phyloP scores from a whole-genome alignment of 2,329 filamentous ascomycete species.

The Arthrobotrys pseudoclavata region DNA sequence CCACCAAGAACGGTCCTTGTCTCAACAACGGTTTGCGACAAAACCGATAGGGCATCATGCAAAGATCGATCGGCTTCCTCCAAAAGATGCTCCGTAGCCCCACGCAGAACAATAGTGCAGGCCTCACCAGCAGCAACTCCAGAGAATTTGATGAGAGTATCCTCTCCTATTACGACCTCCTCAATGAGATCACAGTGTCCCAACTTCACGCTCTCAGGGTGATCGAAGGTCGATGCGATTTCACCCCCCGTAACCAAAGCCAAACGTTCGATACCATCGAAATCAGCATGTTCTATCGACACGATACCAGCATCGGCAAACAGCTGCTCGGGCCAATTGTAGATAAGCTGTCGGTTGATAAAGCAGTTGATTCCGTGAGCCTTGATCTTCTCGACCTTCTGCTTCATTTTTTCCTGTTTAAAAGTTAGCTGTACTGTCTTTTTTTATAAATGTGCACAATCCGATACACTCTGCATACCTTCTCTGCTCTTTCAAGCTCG shows the following conservation, averaged over 20 bases:
- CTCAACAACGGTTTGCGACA: conserved; percentile 96
- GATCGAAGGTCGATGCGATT: conserved; percentile 97
- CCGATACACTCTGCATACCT: conserved; percentile 3
- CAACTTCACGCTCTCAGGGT: conserved; percentile 96
- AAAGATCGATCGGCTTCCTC: conserved; percentile 97
- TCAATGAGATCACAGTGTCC: conserved; percentile 96
- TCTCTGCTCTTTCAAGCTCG: conserved; percentile 97
- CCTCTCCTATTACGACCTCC: conserved; percentile 98
- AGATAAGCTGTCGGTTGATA: conserved; percentile 98
- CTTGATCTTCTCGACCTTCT: conserved; percentile 99
- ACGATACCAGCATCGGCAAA: conserved; percentile 98
- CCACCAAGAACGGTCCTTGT: conserved; percentile 94
- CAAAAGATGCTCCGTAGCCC: conserved; percentile 94
- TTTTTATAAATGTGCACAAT: background rate
- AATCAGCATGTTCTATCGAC: conserved; percentile 98
- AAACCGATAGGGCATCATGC: conserved; percentile 93
- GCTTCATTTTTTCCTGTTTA: conserved; percentile 94
- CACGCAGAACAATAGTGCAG: conserved; percentile 95
- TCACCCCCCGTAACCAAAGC: conserved; percentile 96
- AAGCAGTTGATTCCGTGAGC: conserved; percentile 99
- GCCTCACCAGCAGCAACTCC: conserved; percentile 93
- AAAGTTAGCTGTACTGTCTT: conserved; percentile 6
- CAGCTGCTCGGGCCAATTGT: conserved; percentile 99
- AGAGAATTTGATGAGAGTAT: conserved; percentile 96
- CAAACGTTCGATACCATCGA: conserved; percentile 95